Conservation (phyloP, 768 basidiomycete species). For the Kwoniella shandongensis region DNA sequence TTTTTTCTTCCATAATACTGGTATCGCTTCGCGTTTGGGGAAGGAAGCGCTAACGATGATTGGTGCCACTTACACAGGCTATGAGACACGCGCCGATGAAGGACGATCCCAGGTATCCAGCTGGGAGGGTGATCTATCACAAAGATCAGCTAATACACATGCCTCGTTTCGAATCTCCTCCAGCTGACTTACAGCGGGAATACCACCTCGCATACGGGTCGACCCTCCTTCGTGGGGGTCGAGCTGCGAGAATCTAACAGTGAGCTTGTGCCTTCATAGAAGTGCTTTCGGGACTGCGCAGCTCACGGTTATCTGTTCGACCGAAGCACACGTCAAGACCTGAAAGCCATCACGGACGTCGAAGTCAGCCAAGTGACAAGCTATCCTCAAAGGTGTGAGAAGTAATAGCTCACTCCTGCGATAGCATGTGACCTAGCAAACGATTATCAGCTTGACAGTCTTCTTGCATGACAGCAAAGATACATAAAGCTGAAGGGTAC, state of each 20-base stretch:
- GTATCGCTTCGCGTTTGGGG: too few relatives aligned
- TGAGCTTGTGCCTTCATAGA: constrained; percentile 2
- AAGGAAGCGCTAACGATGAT: too few relatives aligned
- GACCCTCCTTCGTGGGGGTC: constrained; percentile 53
- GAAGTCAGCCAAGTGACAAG: too few relatives aligned
- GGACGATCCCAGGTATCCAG: constrained; percentile 53
- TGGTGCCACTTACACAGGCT: constrained; percentile 49
- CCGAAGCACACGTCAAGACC: constrained; percentile 34
- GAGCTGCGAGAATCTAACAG: constrained; percentile 28
- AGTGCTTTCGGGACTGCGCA: not conserved
- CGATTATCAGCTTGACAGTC: constrained; percentile 1
- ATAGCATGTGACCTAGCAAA: constrained; percentile 47
- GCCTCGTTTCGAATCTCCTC: too few relatives aligned
- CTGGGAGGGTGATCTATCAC: constrained; percentile 47
- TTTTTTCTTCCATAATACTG: too few relatives aligned
- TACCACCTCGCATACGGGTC: constrained; percentile 54
- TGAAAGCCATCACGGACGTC: too few relatives aligned
- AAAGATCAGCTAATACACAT: not conserved
- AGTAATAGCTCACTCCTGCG: constrained; percentile 43
- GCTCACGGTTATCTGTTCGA: constrained; percentile 41
- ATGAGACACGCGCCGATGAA: constrained; percentile 50
- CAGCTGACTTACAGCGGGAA: constrained; percentile 43
- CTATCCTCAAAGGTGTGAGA: not conserved
- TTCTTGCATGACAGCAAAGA: too few relatives aligned
- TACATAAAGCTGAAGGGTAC: constrained; percentile 7